Conservation (phyloP, 305 asterid genomes). For the Fraxinus floribunda region DNA sequence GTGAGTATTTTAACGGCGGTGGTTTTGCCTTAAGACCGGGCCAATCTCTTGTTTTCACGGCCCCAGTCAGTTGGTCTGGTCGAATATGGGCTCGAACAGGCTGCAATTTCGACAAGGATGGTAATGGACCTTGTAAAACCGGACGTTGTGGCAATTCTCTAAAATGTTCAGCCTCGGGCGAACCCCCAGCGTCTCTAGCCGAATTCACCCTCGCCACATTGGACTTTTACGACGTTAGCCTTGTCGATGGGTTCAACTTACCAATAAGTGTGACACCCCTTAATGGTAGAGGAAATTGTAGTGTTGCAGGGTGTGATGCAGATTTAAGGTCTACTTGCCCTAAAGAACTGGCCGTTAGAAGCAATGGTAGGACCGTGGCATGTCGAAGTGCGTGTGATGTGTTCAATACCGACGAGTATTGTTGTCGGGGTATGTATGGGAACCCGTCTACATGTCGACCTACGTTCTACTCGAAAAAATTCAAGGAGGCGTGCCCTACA, state of each 20-base stretch:
- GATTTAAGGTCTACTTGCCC: constrained; percentile 71
- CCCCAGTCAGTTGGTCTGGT: constrained; percentile 76
- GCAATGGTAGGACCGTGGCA: constrained; percentile 50
- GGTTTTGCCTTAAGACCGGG: constrained; percentile 63
- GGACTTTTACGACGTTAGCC: constrained; percentile 85
- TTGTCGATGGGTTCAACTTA: constrained; percentile 83
- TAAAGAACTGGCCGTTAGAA: constrained; percentile 49
- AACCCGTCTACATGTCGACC: constrained; percentile 70
- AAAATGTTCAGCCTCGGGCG: constrained; percentile 60
- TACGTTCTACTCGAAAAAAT: constrained; percentile 62
- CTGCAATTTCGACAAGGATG: constrained; percentile 68
- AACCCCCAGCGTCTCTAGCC: constrained; percentile 73
- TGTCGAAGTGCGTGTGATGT: constrained; percentile 95
- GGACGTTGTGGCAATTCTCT: constrained; percentile 71
- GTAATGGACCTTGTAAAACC: constrained; percentile 72
- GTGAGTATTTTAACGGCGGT: constrained; percentile 66
- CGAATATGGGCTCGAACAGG: constrained; percentile 90
- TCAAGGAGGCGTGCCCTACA: constrained; percentile 69
- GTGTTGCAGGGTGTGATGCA: constrained; percentile 68
- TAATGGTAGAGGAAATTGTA: constrained; percentile 70
- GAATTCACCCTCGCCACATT: constrained; percentile 62
- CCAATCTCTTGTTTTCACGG: constrained; percentile 54
- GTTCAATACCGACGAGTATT: constrained; percentile 79
- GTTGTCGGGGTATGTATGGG: constrained; percentile 71
- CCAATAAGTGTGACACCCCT: constrained; percentile 63